A percentile compares a stretch with the other conserved stretches of the same genome.
phyloP scores from a whole-genome alignment of 371 early-diverging fungal genomes.

The Mortierella sp. region DNA sequence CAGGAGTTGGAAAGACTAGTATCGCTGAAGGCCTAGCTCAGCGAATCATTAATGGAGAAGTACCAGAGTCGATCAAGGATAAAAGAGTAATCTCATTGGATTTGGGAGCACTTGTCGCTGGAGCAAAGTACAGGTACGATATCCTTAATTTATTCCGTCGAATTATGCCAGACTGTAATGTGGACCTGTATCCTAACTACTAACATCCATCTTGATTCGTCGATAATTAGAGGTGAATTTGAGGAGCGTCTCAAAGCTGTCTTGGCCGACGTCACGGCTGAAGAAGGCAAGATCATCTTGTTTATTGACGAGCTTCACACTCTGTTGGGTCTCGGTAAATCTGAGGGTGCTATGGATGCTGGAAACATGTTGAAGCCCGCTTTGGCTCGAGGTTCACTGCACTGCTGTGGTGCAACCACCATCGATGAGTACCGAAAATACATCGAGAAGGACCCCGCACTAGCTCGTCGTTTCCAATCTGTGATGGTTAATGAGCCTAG shows the following conservation, averaged over 20 bases:
- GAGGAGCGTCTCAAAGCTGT: conserved; percentile 87
- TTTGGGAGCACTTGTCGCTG: conserved; percentile 85
- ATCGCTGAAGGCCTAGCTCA: conserved; percentile 85
- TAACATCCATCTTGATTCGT: not conserved
- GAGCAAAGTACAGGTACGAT: conserved; percentile 76
- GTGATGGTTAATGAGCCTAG: conserved; percentile 78
- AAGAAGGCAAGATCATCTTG: conserved; percentile 81
- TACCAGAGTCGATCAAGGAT: conserved; percentile 81
- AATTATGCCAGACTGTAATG: not conserved
- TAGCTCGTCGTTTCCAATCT: conserved; percentile 89
- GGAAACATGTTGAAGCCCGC: conserved; percentile 92
- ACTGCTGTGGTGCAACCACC: conserved; percentile 92
- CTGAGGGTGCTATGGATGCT: conserved; percentile 83
- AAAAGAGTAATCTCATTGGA: conserved; percentile 85
- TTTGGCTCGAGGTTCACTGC: conserved; percentile 83
- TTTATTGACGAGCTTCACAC: conserved; percentile 93
- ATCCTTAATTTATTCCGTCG: not conserved
- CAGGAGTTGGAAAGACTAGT: conserved; percentile 78
- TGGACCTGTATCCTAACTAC: not conserved
- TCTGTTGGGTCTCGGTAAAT: conserved; percentile 83
- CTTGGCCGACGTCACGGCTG: conserved; percentile 78
- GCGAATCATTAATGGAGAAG: conserved; percentile 84
- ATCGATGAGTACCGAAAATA: conserved; percentile 88
- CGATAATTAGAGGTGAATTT: conserved; percentile 79
- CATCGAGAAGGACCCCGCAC: conserved; percentile 89